Evolutionary conservation across 345 rosid species (phyloP), one percentile per base, ranked within the genome.

Genomic region (Gossypium herbaceum): DNA sequence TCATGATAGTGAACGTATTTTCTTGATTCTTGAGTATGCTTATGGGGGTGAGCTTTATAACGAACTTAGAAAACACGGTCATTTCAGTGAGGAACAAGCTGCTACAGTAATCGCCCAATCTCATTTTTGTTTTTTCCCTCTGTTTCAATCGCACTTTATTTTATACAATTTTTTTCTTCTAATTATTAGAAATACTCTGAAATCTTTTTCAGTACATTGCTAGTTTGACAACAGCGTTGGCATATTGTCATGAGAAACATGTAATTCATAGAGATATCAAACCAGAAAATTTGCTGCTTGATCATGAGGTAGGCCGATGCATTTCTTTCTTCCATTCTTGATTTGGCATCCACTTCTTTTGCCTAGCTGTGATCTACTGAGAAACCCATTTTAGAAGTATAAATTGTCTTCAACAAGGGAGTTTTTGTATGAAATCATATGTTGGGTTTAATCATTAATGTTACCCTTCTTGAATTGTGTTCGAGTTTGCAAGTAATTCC

Each of bases 231-330:
- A 87, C 86, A 20, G 99, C 99, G 0, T 75, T 95, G 83, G 97
- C 91, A 0, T 95, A 90, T 81, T 95, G 99, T 79, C 99, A 95
- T 69, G 86, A 88, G 75, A 90, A 95, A 81, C 84, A 93, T 55
- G 98, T 95, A 77, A 95, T 95, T 82, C 99, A 95, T 72, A 89
- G 99, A 78, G 99, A 95, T 73, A 93, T 93, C 66, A 95, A 95
- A 86, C 99, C 98, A 0, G 99, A 95, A 85, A 95, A 95, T 79
- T 75, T 95, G 87, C 74, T 95, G 86, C 97, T 93, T 63, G 99
- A 95, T 87, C 94, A 95, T 41, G 94, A 90, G 97, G 98, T 95
- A 85, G 66, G 51, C 52, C 10, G n/a, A 34, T 29, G 43, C 2
- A 7, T 45, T 13, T 59, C 12, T 0, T 58, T n/a, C 19, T n/a